Conservation (phyloP, 202 grass and related monocot genomes). For the Carex arenaria region DNA sequence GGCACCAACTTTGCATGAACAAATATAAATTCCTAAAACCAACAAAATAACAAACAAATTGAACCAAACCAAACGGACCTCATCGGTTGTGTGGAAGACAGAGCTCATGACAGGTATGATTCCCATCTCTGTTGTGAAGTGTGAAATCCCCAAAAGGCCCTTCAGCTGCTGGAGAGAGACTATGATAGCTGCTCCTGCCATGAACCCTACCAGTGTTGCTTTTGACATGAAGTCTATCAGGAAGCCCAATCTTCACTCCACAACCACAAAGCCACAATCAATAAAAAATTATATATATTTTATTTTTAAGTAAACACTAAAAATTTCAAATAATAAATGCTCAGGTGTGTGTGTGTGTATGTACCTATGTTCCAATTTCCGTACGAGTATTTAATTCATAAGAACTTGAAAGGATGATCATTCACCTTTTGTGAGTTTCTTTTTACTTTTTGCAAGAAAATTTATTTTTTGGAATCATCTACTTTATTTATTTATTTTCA, state of each 20-base stretch:
- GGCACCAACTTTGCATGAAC: not conserved
- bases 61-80: constrained; percentile 27
- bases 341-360: not conserved
- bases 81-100: constrained; percentile 56
- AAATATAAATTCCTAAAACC: not conserved
- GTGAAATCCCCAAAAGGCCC: constrained; percentile 72
- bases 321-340: not conserved
- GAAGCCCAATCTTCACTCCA: constrained; percentile 49
- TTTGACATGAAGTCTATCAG: constrained; percentile 91
- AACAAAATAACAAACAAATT: not conserved
- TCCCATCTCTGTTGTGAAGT: constrained; percentile 91
- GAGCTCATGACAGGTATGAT: constrained; percentile 81
- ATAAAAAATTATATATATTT: not conserved
- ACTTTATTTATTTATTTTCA: not conserved
- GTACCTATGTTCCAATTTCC: not conserved
- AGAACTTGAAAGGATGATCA: not conserved
- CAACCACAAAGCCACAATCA: not conserved
- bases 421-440: not conserved
- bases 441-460: not conserved
- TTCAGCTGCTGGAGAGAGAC: constrained; percentile 95
- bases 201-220: constrained; percentile 91
- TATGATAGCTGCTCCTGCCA: constrained; percentile 91
- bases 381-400: not conserved
- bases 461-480: not conserved
- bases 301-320: not conserved